Percentiles rank a stretch among this genome's conserved stretches.
Conservation (phyloP, 176 grass and related monocot species). For the Musa itinerans region DNA sequence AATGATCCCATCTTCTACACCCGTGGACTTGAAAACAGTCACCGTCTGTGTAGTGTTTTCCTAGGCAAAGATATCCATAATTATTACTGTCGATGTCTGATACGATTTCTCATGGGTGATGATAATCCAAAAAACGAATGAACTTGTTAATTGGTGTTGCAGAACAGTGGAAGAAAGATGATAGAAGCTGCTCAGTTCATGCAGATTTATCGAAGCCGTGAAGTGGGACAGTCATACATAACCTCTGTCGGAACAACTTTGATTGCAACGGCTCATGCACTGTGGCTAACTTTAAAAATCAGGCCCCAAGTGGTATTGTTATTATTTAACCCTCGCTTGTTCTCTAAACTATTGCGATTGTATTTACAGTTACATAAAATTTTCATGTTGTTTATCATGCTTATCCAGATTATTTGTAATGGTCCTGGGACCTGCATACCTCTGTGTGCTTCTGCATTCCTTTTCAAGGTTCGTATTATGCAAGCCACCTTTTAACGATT, state of each 20-base stretch:
- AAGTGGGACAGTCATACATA: constrained; percentile 95
- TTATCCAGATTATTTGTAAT: constrained; percentile 79
- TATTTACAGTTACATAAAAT: constrained; percentile 6
- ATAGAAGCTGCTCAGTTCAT: constrained; percentile 40
- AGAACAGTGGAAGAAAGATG: constrained; percentile 31
- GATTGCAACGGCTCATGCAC: constrained; percentile 61
- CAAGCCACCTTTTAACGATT: constrained; percentile 3
- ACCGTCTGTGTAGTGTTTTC: too few species aligned
- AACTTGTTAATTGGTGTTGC: constrained; percentile 15
- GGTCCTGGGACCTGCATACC: constrained; percentile 89
- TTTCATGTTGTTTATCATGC: constrained; percentile 14
- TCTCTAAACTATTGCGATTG: constrained; percentile 5
- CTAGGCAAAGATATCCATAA: too few species aligned
- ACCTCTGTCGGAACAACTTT: constrained; percentile 73
- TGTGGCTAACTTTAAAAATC: constrained; percentile 70
- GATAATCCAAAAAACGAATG: background rate
- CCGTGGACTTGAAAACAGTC: too few species aligned
- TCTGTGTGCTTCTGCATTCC: constrained; percentile 61
- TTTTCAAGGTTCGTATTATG: constrained; percentile 53
- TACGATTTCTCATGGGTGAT: background rate
- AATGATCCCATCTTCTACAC: too few species aligned
- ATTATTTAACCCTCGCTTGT: constrained; percentile 10
- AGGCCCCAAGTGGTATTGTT: constrained; percentile 79
- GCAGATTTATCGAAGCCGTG: constrained; percentile 88
- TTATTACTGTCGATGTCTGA: background rate